Conservation (phyloP, 2,329 filamentous ascomycete species). For the Chaetoscypha palmicola region DNA sequence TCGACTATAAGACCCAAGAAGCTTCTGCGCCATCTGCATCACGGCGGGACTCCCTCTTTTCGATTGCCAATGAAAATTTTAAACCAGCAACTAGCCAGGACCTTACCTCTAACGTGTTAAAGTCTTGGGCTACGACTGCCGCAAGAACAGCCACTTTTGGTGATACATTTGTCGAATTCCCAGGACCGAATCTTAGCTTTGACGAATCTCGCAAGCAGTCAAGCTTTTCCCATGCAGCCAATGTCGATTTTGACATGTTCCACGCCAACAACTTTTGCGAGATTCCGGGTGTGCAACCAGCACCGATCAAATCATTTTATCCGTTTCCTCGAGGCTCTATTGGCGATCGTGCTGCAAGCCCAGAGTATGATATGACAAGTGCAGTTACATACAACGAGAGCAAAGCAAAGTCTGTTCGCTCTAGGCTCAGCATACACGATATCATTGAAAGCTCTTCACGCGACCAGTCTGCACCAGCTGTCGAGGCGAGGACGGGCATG, state of each 20-base stretch:
- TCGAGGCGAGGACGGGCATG: slow-evolving; percentile 3
- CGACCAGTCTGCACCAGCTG: background rate
- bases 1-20: slow-evolving; percentile 3
- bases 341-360: slow-evolving; percentile 10
- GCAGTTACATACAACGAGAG: slow-evolving; percentile 23
- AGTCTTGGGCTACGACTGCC: background rate
- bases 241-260: background rate
- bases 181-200: too few relatives aligned
- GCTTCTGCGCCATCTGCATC: background rate
- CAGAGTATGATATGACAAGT: slow-evolving; percentile 28
- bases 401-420: slow-evolving; percentile 20
- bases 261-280: background rate
- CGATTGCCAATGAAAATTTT: background rate
- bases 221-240: background rate
- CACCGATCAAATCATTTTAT: background rate
- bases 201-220: background rate
- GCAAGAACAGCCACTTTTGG: background rate
- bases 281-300: background rate
- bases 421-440: slow-evolving; percentile 26
- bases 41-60: background rate
- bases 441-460: slow-evolving; percentile 23
- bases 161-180: background rate
- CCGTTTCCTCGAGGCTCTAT: background rate
- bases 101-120: background rate
- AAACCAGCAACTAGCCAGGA: background rate